These are phyloP conservation scores for Leccinum subgranulosum DNA, from an alignment of 768 basidiomycete genomes.

Conservation along the genomic window DNA sequence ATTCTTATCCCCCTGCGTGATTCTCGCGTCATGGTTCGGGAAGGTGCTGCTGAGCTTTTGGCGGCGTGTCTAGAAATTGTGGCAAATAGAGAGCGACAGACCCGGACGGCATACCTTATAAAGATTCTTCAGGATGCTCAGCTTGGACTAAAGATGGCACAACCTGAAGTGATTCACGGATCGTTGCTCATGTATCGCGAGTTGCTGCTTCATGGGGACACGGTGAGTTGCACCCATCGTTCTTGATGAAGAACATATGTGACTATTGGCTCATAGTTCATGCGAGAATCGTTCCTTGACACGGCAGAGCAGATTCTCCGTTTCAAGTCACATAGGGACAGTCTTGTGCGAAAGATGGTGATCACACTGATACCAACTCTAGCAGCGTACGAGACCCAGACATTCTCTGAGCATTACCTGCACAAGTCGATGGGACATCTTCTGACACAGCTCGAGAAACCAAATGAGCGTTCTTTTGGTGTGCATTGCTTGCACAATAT, in stretches of 20 bases:
- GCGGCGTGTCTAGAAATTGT: constrained; percentile 91
- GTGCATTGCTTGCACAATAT: constrained; percentile 13
- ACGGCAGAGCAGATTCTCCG: constrained; percentile 88
- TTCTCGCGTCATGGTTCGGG: constrained; percentile 83
- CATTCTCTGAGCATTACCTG: constrained; percentile 86
- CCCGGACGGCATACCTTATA: constrained; percentile 60
- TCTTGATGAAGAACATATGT: background rate
- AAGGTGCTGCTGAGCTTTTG: constrained; percentile 91
- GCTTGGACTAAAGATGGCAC: constrained; percentile 69
- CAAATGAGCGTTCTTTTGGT: constrained; percentile 87
- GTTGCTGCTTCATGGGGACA: constrained; percentile 88
- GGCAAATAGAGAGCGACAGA: constrained; percentile 64
- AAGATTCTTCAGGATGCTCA: constrained; percentile 91
- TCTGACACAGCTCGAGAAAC: constrained; percentile 82
- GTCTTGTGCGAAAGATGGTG: constrained; percentile 88
- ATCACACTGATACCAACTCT: constrained; percentile 94
- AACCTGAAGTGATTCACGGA: constrained; percentile 90
- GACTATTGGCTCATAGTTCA: constrained; percentile 53
- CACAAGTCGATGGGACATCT: constrained; percentile 95
- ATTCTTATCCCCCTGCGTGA: constrained; percentile 90
- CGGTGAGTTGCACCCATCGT: constrained; percentile 51
- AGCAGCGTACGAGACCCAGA: constrained; percentile 90
- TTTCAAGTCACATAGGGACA: constrained; percentile 85
- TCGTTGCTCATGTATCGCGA: constrained; percentile 90
- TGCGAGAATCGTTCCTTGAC: constrained; percentile 82